A percentile compares a stretch with the other conserved stretches of the same genome.
These are phyloP conservation scores for Barnettozyma hawaiiensis DNA, from an alignment of 1,139 yeast species.

Conservation along the genomic window DNA sequence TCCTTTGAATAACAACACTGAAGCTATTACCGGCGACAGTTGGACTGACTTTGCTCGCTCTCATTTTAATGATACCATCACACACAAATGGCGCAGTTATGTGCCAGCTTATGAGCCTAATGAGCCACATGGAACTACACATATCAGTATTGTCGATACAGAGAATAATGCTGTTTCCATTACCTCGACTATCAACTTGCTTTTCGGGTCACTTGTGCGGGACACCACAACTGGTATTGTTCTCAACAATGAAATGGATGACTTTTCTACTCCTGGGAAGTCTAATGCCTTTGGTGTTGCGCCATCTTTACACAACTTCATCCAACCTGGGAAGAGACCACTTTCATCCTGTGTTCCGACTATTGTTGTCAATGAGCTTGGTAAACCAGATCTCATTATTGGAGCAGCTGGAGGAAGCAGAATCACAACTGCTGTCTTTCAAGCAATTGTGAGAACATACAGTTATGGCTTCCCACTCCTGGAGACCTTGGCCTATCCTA, in stretches of 20 bases:
- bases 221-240: conserved; percentile 80
- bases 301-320: conserved; percentile 76
- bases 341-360: conserved; percentile 80
- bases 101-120: conserved; percentile 69
- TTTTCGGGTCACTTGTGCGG: conserved; percentile 77
- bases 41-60: conserved; percentile 52
- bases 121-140: conserved; percentile 86
- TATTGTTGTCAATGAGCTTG: conserved; percentile 49
- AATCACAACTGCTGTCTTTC: conserved; percentile 78
- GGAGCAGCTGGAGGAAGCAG: conserved; percentile 97
- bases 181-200: conserved; percentile 86
- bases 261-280: conserved; percentile 69
- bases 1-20: conserved; percentile 27
- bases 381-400: conserved; percentile 55
- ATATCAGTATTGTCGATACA: conserved; percentile 69
- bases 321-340: conserved; percentile 75
- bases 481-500: conserved; percentile 68
- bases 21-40: conserved; percentile 34
- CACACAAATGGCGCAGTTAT: conserved; percentile 67
- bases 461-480: conserved; percentile 54
- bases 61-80: conserved; percentile 47
- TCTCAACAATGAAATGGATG: conserved; percentile 92
- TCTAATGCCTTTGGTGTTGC: conserved; percentile 74
- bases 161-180: conserved; percentile 69
- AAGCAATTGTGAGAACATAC: conserved; percentile 65